phyloP scores from a whole-genome alignment of 768 basidiomycete genomes.

The Wakefieldia striispora region DNA sequence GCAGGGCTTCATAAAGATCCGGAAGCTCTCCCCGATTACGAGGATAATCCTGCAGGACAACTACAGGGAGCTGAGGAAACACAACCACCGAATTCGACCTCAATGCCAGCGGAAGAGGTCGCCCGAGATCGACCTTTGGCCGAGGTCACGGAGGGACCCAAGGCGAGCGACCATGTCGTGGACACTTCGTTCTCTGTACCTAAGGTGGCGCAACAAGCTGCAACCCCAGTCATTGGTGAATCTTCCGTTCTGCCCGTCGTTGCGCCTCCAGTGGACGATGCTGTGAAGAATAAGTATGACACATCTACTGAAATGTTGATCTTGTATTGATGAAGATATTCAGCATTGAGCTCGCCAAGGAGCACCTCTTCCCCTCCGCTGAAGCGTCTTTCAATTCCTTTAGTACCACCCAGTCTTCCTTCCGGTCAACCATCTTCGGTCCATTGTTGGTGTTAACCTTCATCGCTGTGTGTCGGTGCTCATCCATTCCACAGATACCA shows the following conservation, averaged over 20 bases:
- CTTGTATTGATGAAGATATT: constrained; percentile 3
- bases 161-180: background rate
- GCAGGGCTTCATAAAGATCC: constrained; percentile 46
- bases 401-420: constrained; percentile 35
- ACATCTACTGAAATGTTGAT: background rate
- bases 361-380: constrained; percentile 46
- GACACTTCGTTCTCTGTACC: background rate
- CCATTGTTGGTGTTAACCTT: constrained; percentile 47
- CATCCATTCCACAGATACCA: constrained; percentile 24
- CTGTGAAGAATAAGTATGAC: constrained; percentile 26
- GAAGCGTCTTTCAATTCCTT: constrained; percentile 21
- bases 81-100: constrained; percentile 5
- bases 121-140: background rate
- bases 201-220: constrained; percentile 10
- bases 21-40: constrained; percentile 53
- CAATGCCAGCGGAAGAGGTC: constrained; percentile 1
- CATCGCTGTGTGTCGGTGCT: background rate
- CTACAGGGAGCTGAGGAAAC: background rate
- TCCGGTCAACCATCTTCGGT: constrained; percentile 63
- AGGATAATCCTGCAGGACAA: constrained; percentile 40
- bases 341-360: constrained; percentile 44
- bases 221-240: constrained; percentile 1
- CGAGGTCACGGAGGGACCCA: constrained; percentile 1
- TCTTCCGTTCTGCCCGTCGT: constrained; percentile 7
- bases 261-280: constrained; percentile 15